A percentile compares a stretch with the other conserved stretches of the same genome.
These are phyloP conservation scores for Candida koratica DNA, from an alignment of 805 yeast genomes.

Conservation along the genomic window DNA sequence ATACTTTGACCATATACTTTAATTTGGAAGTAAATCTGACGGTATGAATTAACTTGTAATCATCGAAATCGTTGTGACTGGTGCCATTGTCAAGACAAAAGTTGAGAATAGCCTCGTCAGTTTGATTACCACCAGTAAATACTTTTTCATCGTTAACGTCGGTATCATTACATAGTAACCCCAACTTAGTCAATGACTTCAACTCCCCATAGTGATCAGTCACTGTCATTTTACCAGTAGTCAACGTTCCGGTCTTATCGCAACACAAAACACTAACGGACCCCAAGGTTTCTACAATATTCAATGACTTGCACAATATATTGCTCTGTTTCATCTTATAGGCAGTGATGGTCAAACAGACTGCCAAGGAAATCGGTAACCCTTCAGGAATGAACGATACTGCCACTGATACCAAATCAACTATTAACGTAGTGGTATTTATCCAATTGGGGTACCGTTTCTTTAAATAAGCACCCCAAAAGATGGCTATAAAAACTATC, in stretches of 20 bases:
- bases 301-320: conserved; percentile 43
- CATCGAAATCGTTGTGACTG: conserved; percentile 1
- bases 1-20: conserved; percentile 40
- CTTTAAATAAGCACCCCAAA: conserved; percentile 45
- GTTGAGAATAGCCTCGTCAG: conserved; percentile 42
- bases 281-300: conserved; percentile 55
- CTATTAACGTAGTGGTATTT: conserved; percentile 35
- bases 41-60: conserved; percentile 20
- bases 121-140: conserved; percentile 43
- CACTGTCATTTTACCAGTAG: conserved; percentile 48
- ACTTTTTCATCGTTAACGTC: conserved; percentile 14
- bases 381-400: conserved; percentile 54
- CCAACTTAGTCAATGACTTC: conserved; percentile 16
- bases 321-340: conserved; percentile 41
- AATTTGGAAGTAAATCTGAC: conserved; percentile 43
- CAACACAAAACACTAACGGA: conserved; percentile 46
- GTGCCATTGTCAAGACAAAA: conserved; percentile 24
- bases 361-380: conserved; percentile 48
- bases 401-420: conserved; percentile 43
- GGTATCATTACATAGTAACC: conserved; percentile 36
- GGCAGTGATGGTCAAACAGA: conserved; percentile 47
- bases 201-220: conserved; percentile 17
- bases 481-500: conserved; percentile 26
- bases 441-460: conserved; percentile 40
- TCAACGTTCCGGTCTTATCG: conserved; percentile 46